A percentile compares a stretch with the other conserved stretches of the same genome.
These are phyloP conservation scores for Cryoendolithus antarcticus DNA, from an alignment of 2,329 filamentous ascomycete species.

Conservation along the genomic window DNA sequence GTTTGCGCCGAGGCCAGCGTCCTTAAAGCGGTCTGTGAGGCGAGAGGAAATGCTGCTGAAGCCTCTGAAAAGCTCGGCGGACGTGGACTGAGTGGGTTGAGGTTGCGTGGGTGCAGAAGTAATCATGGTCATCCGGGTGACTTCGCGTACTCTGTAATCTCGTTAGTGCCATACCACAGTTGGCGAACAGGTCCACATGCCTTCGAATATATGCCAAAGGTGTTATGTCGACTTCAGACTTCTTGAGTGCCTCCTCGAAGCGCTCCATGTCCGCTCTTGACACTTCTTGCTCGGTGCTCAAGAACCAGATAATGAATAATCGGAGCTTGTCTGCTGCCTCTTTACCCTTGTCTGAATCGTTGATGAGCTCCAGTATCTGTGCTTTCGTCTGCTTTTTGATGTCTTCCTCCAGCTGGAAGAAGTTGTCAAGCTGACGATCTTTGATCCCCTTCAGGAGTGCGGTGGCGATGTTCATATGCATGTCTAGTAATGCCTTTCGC, in stretches of 20 bases:
- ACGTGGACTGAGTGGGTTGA: conserved; percentile 43
- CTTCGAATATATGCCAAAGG: conserved; percentile 78
- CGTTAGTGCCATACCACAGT: no score
- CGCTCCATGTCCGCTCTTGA: conserved; percentile 69
- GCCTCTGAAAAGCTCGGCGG: conserved; percentile 77
- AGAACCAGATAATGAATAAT: conserved; percentile 91
- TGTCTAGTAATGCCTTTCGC: conserved; percentile 83
- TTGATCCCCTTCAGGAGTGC: conserved; percentile 74
- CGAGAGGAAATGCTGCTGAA: conserved; percentile 87
- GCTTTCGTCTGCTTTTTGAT: conserved; percentile 82
- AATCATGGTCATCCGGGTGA: conserved; percentile 97
- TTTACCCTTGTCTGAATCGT: conserved; percentile 67
- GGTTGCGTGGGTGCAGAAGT: conserved; percentile 61
- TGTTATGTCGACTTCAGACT: conserved; percentile 61
- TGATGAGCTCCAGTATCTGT: conserved; percentile 79
- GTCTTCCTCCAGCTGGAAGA: conserved; percentile 87
- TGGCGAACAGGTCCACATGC: conserved; percentile 33
- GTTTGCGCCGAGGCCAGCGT: conserved; percentile 73
- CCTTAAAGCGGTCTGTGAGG: conserved; percentile 86
- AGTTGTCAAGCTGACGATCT: conserved; percentile 87
- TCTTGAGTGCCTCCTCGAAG: conserved; percentile 72
- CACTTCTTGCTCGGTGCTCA: conserved; percentile 85
- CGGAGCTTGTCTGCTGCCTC: conserved; percentile 81
- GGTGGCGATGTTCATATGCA: conserved; percentile 98
- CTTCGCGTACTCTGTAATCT: conserved; percentile 60